Evolutionary conservation across 2,329 filamentous ascomycete genomes (phyloP).

Genomic region (Neophaeococcomyces aloes): DNA sequence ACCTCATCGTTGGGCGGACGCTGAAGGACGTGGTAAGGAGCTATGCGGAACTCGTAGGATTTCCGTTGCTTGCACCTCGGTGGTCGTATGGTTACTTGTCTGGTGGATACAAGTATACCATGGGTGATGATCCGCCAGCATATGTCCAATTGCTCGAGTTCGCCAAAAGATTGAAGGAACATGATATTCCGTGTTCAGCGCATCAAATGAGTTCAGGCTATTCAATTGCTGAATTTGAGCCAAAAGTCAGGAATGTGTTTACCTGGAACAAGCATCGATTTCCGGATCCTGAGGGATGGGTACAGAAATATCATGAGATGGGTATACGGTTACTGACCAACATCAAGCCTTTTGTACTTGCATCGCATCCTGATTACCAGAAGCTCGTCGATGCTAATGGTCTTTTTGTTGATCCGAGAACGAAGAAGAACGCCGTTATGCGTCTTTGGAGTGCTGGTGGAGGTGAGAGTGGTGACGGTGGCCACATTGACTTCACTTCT

Average conservation of each 20-base stretch:
- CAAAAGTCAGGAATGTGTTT: conserved; percentile 60
- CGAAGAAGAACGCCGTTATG: conserved; percentile 45
- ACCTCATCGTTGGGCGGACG: conserved; percentile 56
- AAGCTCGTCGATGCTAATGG: conserved; percentile 49
- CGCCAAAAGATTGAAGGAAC: conserved; percentile 48
- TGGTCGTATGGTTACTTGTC: conserved; percentile 66
- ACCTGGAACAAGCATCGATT: conserved; percentile 64
- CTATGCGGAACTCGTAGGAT: conserved; percentile 59
- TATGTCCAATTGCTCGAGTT: conserved; percentile 50
- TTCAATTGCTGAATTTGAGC: conserved; percentile 54
- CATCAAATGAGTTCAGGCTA: conserved; percentile 66
- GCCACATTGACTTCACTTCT: conserved; percentile 64
- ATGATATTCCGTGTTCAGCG: conserved; percentile 60
- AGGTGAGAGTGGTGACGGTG: conserved; percentile 57
- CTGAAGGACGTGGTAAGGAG: conserved; percentile 54
- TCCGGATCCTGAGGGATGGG: conserved; percentile 55
- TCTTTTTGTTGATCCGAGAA: conserved; percentile 52
- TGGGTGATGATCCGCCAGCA: conserved; percentile 46
- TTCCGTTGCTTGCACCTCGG: conserved; percentile 56
- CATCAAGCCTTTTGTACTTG: conserved; percentile 61
- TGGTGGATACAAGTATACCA: conserved; percentile 54
- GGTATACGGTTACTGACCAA: conserved; percentile 61
- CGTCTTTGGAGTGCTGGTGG: conserved; percentile 63
- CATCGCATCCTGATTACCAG: conserved; percentile 55
- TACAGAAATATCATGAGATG: conserved; percentile 49